Evolutionary conservation across 202 grass and related monocot species (phyloP).

Genomic region (Schoenoplectus triqueter): DNA sequence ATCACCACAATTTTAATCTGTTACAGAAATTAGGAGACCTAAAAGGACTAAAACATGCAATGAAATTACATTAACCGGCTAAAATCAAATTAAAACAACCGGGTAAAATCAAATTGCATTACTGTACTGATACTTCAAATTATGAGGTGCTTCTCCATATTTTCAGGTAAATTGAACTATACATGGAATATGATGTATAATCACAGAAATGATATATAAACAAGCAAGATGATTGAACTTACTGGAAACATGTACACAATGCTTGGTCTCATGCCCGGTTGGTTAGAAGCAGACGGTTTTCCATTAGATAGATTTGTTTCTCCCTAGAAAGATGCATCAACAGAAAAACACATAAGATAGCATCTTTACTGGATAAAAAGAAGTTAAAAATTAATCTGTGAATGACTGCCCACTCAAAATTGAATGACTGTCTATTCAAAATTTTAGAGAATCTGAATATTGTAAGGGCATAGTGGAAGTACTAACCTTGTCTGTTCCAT

Average conservation of each 20-base stretch:
- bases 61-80: not conserved
- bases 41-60: not conserved
- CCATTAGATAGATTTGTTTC: slow-evolving; percentile 62
- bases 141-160: slow-evolving; percentile 26
- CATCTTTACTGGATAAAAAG: not conserved
- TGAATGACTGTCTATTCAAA: not conserved
- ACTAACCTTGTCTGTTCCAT: slow-evolving; percentile 54
- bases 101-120: not conserved
- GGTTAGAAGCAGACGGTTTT: slow-evolving; percentile 65
- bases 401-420: not conserved
- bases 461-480: slow-evolving; percentile 25
- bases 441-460: not conserved
- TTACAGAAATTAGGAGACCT: slow-evolving; percentile 19
- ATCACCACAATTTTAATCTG: slow-evolving; percentile 47
- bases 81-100: not conserved
- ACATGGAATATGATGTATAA: slow-evolving; percentile 6
- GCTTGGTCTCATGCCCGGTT: slow-evolving; percentile 67
- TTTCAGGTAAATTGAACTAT: slow-evolving; percentile 39
- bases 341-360: slow-evolving; percentile 24
- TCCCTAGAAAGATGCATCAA: slow-evolving; percentile 48
- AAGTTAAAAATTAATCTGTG: not conserved
- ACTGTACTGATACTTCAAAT: not conserved
- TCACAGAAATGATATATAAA: slow-evolving; percentile 2
- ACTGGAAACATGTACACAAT: slow-evolving; percentile 99
- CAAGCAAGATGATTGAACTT: slow-evolving; percentile 39